These are phyloP conservation scores for Brassica balearica DNA, from an alignment of 441 rosid genomes.

Conservation along the genomic window DNA sequence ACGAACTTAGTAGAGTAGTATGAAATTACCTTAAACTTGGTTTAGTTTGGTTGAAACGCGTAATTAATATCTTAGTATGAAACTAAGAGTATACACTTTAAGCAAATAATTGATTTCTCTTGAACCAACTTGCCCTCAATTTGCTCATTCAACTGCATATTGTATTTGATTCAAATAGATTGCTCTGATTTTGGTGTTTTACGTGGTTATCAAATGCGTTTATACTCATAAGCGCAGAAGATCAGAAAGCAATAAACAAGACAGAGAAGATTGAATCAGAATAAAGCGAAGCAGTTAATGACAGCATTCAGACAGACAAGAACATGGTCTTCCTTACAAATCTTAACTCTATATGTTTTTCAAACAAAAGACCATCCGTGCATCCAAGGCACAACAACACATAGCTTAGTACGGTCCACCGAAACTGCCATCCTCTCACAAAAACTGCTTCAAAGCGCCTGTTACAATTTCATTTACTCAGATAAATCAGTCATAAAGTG, in stretches of 20 bases:
- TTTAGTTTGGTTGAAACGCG: no score
- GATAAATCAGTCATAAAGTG: constrained; percentile 19
- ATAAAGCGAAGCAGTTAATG: constrained; percentile 34
- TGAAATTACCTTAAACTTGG: no score
- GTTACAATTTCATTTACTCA: constrained; percentile 16
- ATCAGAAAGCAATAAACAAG: neutral
- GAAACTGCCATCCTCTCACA: constrained; percentile 30
- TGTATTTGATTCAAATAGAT: constrained; percentile 4
- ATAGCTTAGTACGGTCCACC: neutral
- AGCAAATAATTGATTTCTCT: neutral
- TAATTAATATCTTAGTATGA: no score
- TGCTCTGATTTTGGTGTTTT: neutral
- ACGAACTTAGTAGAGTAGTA: no score
- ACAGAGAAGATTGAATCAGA: constrained; percentile 25
- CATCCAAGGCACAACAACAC: constrained; percentile 26
- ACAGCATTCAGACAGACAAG: constrained; percentile 31
- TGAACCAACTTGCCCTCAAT: neutral
- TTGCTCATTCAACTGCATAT: neutral
- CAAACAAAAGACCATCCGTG: constrained; percentile 13
- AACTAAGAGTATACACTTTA: no score
- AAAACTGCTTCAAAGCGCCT: constrained; percentile 35
- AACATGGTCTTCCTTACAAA: constrained; percentile 25
- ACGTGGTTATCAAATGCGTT: neutral
- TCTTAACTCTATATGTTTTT: constrained; percentile 28
- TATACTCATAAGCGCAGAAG: neutral